phyloP scores from a whole-genome alignment of 208 protist genomes.

The Acanthamoeba royreba region DNA sequence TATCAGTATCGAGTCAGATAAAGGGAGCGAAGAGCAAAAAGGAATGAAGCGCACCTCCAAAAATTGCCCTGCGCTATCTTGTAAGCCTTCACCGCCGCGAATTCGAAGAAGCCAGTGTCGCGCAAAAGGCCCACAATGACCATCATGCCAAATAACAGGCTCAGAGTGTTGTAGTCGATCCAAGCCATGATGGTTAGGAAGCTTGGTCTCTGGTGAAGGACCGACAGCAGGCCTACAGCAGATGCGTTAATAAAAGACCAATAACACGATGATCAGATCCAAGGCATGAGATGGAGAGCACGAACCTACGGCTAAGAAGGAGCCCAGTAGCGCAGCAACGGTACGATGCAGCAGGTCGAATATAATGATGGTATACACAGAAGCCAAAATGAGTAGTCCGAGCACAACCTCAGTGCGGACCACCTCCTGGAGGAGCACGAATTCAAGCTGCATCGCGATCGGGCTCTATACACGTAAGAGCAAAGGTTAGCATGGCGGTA shows the following conservation, averaged over 20 bases:
- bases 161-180: constrained; percentile 59
- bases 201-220: background rate
- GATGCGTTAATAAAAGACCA: background rate
- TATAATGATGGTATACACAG: constrained; percentile 75
- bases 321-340: constrained; percentile 70
- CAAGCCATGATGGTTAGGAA: constrained; percentile 59
- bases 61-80: constrained; percentile 58
- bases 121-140: constrained; percentile 73
- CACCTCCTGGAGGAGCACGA: background rate
- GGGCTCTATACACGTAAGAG: background rate
- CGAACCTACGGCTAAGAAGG: constrained; percentile 56
- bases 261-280: background rate
- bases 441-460: background rate
- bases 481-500: background rate
- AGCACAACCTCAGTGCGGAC: constrained; percentile 52
- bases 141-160: constrained; percentile 80
- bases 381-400: constrained; percentile 65
- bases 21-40: background rate
- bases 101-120: constrained; percentile 78
- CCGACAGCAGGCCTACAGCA: constrained; percentile 30
- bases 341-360: constrained; percentile 76
- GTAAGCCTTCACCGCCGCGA: constrained; percentile 63
- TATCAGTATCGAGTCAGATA: too few relatives aligned
- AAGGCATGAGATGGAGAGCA: background rate
- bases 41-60: constrained; percentile 55